Conservation (phyloP, 2,329 filamentous ascomycete genomes). For the Aureobasidium sp. region DNA sequence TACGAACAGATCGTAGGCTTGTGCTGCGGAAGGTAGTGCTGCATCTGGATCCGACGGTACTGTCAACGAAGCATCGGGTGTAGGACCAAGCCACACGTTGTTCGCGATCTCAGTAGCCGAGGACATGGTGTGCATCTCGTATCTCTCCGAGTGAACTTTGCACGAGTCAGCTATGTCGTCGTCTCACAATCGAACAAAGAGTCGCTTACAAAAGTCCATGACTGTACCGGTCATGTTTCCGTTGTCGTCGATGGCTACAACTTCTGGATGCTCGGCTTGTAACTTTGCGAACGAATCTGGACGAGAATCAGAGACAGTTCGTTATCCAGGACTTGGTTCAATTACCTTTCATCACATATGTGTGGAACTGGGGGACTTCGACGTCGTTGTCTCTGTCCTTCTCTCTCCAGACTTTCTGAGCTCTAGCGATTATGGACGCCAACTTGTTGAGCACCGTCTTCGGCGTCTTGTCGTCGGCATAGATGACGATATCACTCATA, state of each 20-base stretch:
- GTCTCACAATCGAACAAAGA: neutral
- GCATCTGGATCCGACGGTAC: slow-evolving; percentile 42
- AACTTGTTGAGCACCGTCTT: slow-evolving; percentile 58
- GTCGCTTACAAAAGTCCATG: slow-evolving; percentile 64
- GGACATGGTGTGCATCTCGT: slow-evolving; percentile 93
- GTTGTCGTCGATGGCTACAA: slow-evolving; percentile 66
- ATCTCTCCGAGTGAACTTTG: slow-evolving; percentile 66
- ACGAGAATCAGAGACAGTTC: slow-evolving; percentile 26
- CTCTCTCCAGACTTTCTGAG: slow-evolving; percentile 68
- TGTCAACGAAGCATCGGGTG: slow-evolving; percentile 57
- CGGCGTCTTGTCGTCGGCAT: slow-evolving; percentile 62
- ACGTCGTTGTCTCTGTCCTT: slow-evolving; percentile 40
- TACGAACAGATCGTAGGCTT: slow-evolving; percentile 61
- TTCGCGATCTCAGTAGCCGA: slow-evolving; percentile 76
- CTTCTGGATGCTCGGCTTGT: slow-evolving; percentile 57
- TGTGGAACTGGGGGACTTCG: slow-evolving; percentile 55
- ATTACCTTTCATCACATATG: slow-evolving; percentile 63
- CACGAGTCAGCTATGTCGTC: neutral
- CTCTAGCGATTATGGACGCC: slow-evolving; percentile 57
- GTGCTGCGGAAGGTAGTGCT: slow-evolving; percentile 6
- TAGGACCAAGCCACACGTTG: slow-evolving; percentile 87
- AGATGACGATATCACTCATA: slow-evolving; percentile 86
- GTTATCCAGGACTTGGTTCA: slow-evolving; percentile 13
- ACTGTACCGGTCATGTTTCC: slow-evolving; percentile 68
- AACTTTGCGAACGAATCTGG: slow-evolving; percentile 59